Evolutionary conservation across 2,329 filamentous ascomycete species (phyloP).

Genomic region (Fusarium sp.): DNA sequence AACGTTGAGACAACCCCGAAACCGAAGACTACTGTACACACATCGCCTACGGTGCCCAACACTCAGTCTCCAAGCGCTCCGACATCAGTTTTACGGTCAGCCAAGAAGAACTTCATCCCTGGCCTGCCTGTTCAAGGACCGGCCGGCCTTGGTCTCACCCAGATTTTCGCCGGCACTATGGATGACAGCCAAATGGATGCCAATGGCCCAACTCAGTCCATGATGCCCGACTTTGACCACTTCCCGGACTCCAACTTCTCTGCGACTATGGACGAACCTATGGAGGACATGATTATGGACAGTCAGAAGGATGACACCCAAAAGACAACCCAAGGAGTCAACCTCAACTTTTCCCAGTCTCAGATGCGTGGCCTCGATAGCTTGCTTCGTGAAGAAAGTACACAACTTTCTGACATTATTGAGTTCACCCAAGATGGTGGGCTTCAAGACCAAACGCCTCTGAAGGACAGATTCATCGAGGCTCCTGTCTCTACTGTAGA

Average conservation of each 20-base stretch:
- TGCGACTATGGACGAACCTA: slow-evolving; percentile 68
- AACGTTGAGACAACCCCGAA: slow-evolving; percentile 64
- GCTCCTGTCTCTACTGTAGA: slow-evolving; percentile 78
- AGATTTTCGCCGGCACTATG: slow-evolving; percentile 93
- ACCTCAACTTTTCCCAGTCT: slow-evolving; percentile 72
- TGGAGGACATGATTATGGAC: slow-evolving; percentile 67
- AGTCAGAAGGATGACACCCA: slow-evolving; percentile 58
- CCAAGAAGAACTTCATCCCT: slow-evolving; percentile 79
- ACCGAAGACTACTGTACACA: slow-evolving; percentile 58
- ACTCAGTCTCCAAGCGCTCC: slow-evolving; percentile 69
- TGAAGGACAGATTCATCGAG: slow-evolving; percentile 76
- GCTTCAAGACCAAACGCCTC: slow-evolving; percentile 80
- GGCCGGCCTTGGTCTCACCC: slow-evolving; percentile 82
- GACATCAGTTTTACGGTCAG: slow-evolving; percentile 76
- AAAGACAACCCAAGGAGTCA: slow-evolving; percentile 61
- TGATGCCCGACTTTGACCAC: slow-evolving; percentile 70
- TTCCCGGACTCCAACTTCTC: slow-evolving; percentile 74
- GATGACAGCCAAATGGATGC: slow-evolving; percentile 69
- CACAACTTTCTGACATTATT: slow-evolving; percentile 78
- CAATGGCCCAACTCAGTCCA: slow-evolving; percentile 59
- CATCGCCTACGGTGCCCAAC: slow-evolving; percentile 60
- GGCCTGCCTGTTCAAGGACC: slow-evolving; percentile 73
- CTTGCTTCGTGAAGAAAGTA: slow-evolving; percentile 64
- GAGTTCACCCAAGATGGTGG: slow-evolving; percentile 87
- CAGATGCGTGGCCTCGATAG: slow-evolving; percentile 73